Percentiles rank a stretch among this genome's conserved stretches.
Evolutionary conservation across 2,329 filamentous ascomycete species (phyloP).

Genomic region (Colletotrichum sp.): DNA sequence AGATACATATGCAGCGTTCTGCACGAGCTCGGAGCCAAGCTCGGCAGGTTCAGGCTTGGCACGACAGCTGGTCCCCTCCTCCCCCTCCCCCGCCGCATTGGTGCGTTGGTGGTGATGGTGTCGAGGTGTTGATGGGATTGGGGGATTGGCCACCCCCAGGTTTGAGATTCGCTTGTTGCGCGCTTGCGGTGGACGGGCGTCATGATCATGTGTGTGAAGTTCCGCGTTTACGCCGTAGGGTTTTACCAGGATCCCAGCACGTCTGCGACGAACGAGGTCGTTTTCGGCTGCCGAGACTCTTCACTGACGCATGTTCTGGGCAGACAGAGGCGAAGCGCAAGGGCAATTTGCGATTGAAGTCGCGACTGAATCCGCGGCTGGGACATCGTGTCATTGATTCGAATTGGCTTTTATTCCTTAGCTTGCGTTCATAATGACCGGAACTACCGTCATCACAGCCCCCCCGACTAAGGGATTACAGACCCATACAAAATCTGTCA

Average conservation of each 20-base stretch:
- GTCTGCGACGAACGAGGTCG: neutral
- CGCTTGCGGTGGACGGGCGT: neutral
- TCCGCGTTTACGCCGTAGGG: neutral
- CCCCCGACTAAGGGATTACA: neutral
- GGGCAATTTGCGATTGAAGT: neutral
- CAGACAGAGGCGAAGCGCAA: neutral
- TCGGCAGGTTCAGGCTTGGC: slow-evolving; percentile 19
- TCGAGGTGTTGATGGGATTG: neutral
- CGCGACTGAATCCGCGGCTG: neutral
- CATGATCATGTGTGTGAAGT: neutral
- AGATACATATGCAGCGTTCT: slow-evolving; percentile 9
- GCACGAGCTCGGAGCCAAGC: slow-evolving; percentile 21
- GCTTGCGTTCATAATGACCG: neutral
- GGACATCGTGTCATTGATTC: neutral
- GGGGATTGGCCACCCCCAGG: neutral
- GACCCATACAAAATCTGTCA: neutral
- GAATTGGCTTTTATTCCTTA: neutral
- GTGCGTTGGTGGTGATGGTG: neutral
- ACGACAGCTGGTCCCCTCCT: neutral
- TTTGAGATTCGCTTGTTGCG: neutral
- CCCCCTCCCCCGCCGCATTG: neutral
- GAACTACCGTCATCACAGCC: neutral
- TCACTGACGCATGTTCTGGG: neutral
- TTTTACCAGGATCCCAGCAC: neutral
- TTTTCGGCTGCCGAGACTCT: neutral